A percentile compares a stretch with the other conserved stretches of the same genome.
Evolutionary conservation across 768 basidiomycete species (phyloP).

Genomic region (Lanmaoa rubissima): DNA sequence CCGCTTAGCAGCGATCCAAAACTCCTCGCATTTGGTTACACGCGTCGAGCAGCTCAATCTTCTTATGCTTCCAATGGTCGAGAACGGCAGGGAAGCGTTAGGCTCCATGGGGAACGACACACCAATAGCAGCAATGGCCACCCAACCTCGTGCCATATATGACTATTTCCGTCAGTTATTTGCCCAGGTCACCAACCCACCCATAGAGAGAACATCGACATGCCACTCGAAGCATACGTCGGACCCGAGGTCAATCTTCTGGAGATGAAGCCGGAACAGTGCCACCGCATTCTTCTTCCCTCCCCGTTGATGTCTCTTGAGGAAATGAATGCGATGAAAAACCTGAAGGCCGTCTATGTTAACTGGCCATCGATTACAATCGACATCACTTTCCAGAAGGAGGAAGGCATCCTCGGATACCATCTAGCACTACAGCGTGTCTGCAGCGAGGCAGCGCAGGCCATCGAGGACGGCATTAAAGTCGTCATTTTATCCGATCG

Average conservation of each 20-base stretch:
- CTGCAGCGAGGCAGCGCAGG: conserved; percentile 85
- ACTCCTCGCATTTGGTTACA: conserved; percentile 92
- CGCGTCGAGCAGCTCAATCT: conserved; percentile 94
- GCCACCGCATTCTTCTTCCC: conserved; percentile 88
- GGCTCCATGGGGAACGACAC: conserved; percentile 99
- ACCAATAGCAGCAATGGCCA: conserved; percentile 94
- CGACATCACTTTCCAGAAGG: conserved; percentile 96
- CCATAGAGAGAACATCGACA: conserved; percentile 97
- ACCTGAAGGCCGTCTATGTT: conserved; percentile 77
- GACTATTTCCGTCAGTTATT: conserved; percentile 99
- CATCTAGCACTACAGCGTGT: conserved; percentile 85
- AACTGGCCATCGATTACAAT: conserved; percentile 94
- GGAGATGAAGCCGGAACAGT: conserved; percentile 94
- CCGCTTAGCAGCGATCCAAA: conserved; percentile 88
- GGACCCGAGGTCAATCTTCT: conserved; percentile 96
- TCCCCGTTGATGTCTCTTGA: conserved; percentile 93
- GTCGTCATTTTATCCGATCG: conserved; percentile 94
- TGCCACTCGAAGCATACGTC: conserved; percentile 96
- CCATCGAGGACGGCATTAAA: conserved; percentile 92
- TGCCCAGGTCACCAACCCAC: conserved; percentile 98
- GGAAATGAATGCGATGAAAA: conserved; percentile 97
- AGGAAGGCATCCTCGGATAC: conserved; percentile 90
- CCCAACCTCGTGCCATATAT: conserved; percentile 86
- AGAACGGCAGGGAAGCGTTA: conserved; percentile 90
- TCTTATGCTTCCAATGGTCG: conserved; percentile 95